Conservation (phyloP, 1,284 basidiomycete genomes). For the Polyporus tsugae region DNA sequence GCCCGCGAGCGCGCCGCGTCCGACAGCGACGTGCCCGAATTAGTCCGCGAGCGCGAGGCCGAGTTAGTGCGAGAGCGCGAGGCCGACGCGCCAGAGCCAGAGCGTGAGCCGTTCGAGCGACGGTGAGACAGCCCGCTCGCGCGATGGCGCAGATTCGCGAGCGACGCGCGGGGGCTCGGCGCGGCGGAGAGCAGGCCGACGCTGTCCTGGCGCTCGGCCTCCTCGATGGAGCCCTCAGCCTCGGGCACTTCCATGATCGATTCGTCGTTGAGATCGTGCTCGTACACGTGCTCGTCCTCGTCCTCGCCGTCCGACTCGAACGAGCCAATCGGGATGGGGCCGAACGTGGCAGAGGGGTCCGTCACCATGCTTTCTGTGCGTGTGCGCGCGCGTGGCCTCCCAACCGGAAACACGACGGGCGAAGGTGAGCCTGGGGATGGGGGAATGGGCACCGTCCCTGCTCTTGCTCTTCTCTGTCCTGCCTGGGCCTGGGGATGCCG, state of each 20-base stretch:
- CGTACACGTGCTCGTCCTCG: constrained; percentile 48
- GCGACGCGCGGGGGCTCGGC: constrained; percentile 65
- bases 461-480: constrained; percentile 49
- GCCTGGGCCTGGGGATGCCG: constrained; percentile 58
- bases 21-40: constrained; percentile 53
- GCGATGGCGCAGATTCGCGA: constrained; percentile 55
- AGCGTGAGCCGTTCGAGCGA: constrained; percentile 36
- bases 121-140: constrained; percentile 46
- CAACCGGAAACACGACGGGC: constrained; percentile 52
- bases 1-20: constrained; percentile 58
- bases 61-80: constrained; percentile 42
- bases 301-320: constrained; percentile 49
- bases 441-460: constrained; percentile 59
- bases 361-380: constrained; percentile 55
- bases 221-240: constrained; percentile 62
- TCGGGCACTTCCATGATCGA: constrained; percentile 61
- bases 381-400: constrained; percentile 45
- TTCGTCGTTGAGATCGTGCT: constrained; percentile 47
- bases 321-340: constrained; percentile 42
- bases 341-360: constrained; percentile 46
- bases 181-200: constrained; percentile 66
- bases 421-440: constrained; percentile 55
- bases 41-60: constrained; percentile 55
- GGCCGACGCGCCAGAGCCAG: neutral
- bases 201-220: constrained; percentile 73